Conservation (phyloP, 352 stramenopile genomes). For the Discostella stelligera region DNA sequence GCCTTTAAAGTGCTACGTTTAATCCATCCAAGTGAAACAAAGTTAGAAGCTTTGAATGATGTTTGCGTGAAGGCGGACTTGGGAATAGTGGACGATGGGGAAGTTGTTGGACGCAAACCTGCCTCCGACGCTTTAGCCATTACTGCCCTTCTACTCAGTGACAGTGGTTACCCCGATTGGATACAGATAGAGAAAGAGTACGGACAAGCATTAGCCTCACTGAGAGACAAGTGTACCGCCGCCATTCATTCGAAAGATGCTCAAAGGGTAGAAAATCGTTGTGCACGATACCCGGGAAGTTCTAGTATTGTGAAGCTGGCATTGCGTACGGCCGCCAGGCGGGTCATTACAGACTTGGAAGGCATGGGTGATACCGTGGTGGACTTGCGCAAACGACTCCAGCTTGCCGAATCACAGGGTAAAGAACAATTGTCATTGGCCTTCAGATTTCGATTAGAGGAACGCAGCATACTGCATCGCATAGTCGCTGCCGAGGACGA, state of each 20-base stretch:
- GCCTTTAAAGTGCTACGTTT: constrained; percentile 58
- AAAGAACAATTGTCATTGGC: constrained; percentile 23
- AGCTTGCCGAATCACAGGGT: constrained; percentile 13
- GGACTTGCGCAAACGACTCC: constrained; percentile 11
- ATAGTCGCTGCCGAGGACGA: constrained; percentile 21
- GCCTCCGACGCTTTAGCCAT: constrained; percentile 33
- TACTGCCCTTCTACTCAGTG: constrained; percentile 12
- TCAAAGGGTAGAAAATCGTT: constrained; percentile 24
- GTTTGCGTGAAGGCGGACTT: constrained; percentile 36
- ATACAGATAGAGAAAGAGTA: constrained; percentile 4
- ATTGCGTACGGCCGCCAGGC: constrained; percentile 11
- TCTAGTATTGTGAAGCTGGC: constrained; percentile 13
- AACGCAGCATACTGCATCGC: constrained; percentile 37
- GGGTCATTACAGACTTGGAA: not conserved
- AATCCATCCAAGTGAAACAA: constrained; percentile 25
- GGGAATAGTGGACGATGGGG: constrained; percentile 37
- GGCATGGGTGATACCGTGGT: constrained; percentile 9
- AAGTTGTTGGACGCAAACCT: constrained; percentile 21
- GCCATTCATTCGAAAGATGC: constrained; percentile 31
- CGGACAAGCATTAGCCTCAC: not conserved
- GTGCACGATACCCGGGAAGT: constrained; percentile 31
- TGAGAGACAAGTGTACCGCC: constrained; percentile 23
- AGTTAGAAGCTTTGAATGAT: constrained; percentile 28
- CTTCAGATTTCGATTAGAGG: constrained; percentile 52
- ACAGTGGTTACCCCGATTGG: not conserved